Evolutionary conservation across 768 basidiomycete genomes (phyloP).

Genomic region (Tylopilus subfusipes): DNA sequence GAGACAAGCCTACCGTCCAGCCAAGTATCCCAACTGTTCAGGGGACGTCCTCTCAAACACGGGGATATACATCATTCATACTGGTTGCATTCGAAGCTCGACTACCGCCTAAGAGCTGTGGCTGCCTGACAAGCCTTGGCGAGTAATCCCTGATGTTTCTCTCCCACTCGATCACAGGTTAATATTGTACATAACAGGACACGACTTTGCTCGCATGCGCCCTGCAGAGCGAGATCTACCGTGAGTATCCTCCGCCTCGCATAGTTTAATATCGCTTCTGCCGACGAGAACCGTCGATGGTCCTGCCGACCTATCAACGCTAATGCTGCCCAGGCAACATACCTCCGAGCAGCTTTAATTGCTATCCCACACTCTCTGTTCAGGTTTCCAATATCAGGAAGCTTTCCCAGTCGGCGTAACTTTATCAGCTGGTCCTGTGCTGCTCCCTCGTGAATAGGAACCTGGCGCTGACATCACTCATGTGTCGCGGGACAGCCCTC

Average conservation of each 20-base stretch:
- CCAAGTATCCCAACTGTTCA: no score
- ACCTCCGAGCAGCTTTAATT: not conserved
- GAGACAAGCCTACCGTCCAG: no score
- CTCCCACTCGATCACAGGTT: slow-evolving; percentile 7
- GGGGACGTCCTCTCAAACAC: not conserved
- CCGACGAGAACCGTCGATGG: not conserved
- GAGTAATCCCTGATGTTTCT: not conserved
- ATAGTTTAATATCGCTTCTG: slow-evolving; percentile 16
- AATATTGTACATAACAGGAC: slow-evolving; percentile 12
- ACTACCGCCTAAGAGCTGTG: slow-evolving; percentile 2
- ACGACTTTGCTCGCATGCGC: slow-evolving; percentile 7
- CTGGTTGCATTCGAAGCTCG: slow-evolving; percentile 3
- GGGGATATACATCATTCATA: not conserved
- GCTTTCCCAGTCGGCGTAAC: not conserved
- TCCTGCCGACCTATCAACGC: slow-evolving; percentile 10
- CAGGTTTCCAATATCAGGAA: slow-evolving; percentile 13
- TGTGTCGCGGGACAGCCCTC: slow-evolving; percentile 6
- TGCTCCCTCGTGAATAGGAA: not conserved
- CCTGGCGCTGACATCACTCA: not conserved
- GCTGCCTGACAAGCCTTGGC: slow-evolving; percentile 2
- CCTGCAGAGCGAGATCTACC: slow-evolving; percentile 2
- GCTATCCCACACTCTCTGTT: slow-evolving; percentile 21
- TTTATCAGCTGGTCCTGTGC: not conserved
- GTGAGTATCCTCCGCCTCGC: slow-evolving; percentile 14
- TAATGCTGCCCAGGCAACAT: not conserved